phyloP scores from a whole-genome alignment of 2,329 filamentous ascomycete species.

The Hypomyces perniciosus region DNA sequence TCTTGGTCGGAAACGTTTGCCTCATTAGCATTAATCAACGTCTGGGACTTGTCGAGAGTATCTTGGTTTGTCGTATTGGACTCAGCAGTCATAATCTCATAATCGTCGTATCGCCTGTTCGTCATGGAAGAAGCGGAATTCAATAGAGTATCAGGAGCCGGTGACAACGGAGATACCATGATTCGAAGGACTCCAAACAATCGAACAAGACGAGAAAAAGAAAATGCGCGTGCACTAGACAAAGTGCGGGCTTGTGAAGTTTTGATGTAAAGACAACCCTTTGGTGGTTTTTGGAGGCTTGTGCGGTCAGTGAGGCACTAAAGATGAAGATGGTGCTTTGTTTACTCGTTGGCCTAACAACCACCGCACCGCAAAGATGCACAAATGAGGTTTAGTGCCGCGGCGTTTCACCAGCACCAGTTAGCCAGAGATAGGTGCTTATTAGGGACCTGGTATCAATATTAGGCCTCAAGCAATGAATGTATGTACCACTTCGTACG shows the following conservation, averaged over 20 bases:
- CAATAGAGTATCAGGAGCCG: slow-evolving; percentile 31
- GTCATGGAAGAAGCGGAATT: slow-evolving; percentile 32
- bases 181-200: slow-evolving; percentile 1
- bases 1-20: slow-evolving; percentile 34
- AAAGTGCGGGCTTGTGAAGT: neutral
- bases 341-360: slow-evolving; percentile 6
- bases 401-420: too few species aligned
- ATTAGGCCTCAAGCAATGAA: too few species aligned
- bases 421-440: too few species aligned
- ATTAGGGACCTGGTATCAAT: too few species aligned
- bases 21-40: slow-evolving; percentile 25
- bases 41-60: neutral
- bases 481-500: too few species aligned
- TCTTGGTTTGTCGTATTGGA: neutral
- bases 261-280: too few species aligned
- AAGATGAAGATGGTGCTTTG: neutral
- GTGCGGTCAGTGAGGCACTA: neutral
- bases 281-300: neutral
- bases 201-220: too few species aligned
- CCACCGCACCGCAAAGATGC: neutral
- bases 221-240: too few species aligned
- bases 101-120: slow-evolving; percentile 24
- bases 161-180: slow-evolving; percentile 38
- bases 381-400: too few species aligned
- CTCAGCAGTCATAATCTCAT: slow-evolving; percentile 25